Evolutionary conservation across 228 moss, liverwort and hornwort species (phyloP).

Genomic region (Sphagnum magellanicum): DNA sequence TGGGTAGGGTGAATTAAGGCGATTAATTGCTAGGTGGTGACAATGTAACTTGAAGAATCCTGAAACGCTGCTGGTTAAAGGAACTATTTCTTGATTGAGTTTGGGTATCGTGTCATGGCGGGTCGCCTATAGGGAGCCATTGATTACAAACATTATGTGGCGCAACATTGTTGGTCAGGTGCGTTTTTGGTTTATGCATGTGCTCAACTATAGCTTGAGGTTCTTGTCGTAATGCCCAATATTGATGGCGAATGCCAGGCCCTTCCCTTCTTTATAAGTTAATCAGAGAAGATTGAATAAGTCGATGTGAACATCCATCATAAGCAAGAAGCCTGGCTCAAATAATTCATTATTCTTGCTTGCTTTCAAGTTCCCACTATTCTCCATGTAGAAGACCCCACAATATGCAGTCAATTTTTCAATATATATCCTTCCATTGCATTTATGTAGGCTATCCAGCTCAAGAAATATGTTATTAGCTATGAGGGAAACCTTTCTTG

Average conservation of each 20-base stretch:
- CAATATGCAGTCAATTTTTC: constrained; percentile 12
- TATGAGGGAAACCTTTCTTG: too few species aligned
- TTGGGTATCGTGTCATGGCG: neutral
- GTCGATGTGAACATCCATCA: too few species aligned
- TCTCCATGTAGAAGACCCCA: neutral
- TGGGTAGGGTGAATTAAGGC: neutral
- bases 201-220: neutral
- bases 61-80: neutral
- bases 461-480: too few species aligned
- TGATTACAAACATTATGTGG: constrained; percentile 96
- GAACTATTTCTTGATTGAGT: neutral
- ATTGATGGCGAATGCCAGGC: neutral
- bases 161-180: constrained; percentile 85
- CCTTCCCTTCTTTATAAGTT: too few species aligned
- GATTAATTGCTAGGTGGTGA: neutral
- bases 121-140: constrained; percentile 47
- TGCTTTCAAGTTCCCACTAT: neutral
- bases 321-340: too few species aligned
- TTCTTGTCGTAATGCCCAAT: neutral
- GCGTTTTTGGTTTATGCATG: neutral
- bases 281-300: too few species aligned
- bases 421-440: too few species aligned
- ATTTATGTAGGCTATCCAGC: too few species aligned
- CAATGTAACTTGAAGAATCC: neutral
- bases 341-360: neutral